Conservation (phyloP, 768 basidiomycete genomes). For the Russula virescens region DNA sequence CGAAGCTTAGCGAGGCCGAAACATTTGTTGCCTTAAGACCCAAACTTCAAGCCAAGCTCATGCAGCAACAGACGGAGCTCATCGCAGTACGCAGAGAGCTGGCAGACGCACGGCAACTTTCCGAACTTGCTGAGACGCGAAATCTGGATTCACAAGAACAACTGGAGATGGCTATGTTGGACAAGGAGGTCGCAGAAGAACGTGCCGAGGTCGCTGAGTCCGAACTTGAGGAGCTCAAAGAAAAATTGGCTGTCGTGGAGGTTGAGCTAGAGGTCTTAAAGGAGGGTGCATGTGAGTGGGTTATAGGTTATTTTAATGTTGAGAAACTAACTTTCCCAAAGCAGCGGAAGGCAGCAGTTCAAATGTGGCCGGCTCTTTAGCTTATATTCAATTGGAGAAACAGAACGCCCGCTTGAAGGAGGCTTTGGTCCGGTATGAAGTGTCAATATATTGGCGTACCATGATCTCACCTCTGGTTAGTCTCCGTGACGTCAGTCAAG, state of each 20-base stretch:
- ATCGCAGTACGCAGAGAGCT: conserved; percentile 69
- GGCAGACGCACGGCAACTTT: conserved; percentile 70
- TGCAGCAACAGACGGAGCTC: conserved; percentile 72
- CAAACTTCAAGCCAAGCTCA: conserved; percentile 86
- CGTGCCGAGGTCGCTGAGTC: conserved; percentile 72
- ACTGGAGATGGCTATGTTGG: conserved; percentile 90
- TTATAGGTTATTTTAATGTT: not conserved
- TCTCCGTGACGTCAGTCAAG: conserved; percentile 81
- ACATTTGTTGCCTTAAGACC: conserved; percentile 79
- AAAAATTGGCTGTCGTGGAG: conserved; percentile 70
- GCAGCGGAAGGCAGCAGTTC: conserved; percentile 31
- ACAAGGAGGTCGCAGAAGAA: conserved; percentile 96
- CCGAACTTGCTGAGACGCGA: conserved; percentile 61
- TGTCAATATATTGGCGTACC: not conserved
- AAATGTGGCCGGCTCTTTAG: conserved; percentile 51
- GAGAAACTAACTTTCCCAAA: conserved; percentile 13
- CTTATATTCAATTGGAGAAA: conserved; percentile 86
- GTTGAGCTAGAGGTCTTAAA: conserved; percentile 79
- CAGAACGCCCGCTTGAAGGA: conserved; percentile 96
- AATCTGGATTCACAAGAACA: conserved; percentile 81
- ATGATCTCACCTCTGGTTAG: conserved; percentile 35
- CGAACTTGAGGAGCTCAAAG: conserved; percentile 74
- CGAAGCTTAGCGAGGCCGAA: conserved; percentile 78
- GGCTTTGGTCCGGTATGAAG: conserved; percentile 70
- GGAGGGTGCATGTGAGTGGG: conserved; percentile 39